Evolutionary conservation across 345 rosid genomes (phyloP), one percentile per base, ranked within the genome.

Genomic region (Rhodomyrtus tomentosa): DNA sequence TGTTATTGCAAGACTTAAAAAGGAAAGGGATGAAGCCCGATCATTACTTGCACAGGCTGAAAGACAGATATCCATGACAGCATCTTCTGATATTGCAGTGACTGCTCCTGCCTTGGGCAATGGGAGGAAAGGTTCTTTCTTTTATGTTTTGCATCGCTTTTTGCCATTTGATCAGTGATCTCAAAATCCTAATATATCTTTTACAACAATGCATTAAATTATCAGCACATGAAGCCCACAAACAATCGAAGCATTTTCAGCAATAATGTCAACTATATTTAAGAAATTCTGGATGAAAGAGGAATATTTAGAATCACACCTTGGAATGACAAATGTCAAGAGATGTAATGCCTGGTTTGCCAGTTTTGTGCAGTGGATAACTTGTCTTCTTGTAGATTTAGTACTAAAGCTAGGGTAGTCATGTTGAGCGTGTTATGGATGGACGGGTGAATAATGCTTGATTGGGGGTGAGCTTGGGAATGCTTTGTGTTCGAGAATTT

Each of bases 1-100:
- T 27, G 99, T 97, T 85, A 97, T 97, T 92, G 99, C 98, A 72
- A 95, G 99, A 87, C 95, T 97, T 82, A 95, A 90, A 85, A 97
- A 95, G 87, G 99, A 97, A 91, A 92, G 96, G 87, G 98, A 97
- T 85, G 99, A 97, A 87, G 94, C 99, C 32, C 91, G 92, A 85
- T 88, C 95, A 54, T 92, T 97, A 82, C 99, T 97, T 87, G 90
- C 96, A 81, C 91, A 92, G 83, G 91, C 95, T 20, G 96, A 95
- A 86, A 94, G 98, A 85, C 96, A 92, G 84, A 88, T 90, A 82
- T 95, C 99, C 68, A 87, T 89, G 86, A 85, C 89, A 54, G 88
- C 92, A 51, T 82, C 92, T 80, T 88, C 91, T 58, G 89, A 92
- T 80, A 91, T 88, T 83, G 55, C 90, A 42, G 87, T 87, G 27